phyloP scores from a whole-genome alignment of 176 grass and related monocot genomes.

The Oryza officinalis region DNA sequence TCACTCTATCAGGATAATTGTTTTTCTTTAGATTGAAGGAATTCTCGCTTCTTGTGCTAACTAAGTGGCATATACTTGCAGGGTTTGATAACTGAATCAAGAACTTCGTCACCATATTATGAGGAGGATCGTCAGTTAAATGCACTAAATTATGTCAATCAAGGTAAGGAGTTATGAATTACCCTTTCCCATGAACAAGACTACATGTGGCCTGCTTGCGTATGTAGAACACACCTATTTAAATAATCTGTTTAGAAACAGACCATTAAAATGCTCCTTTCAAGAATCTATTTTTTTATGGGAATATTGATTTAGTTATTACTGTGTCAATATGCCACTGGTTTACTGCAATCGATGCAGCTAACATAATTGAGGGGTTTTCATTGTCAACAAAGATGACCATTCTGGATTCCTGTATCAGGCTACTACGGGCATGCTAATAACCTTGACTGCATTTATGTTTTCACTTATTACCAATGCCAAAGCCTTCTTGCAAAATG shows the following conservation, averaged over 20 bases:
- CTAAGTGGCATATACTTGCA: conserved; percentile 22
- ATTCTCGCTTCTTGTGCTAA: background rate
- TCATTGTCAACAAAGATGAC: background rate
- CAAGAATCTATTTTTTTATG: background rate
- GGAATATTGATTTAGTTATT: background rate
- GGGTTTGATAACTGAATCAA: conserved; percentile 37
- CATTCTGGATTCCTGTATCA: background rate
- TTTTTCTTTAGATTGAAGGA: background rate
- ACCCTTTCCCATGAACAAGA: background rate
- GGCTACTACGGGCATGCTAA: background rate
- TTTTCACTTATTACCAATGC: background rate
- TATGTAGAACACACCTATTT: background rate
- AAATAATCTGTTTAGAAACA: background rate
- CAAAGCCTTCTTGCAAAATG: background rate
- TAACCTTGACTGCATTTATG: background rate
- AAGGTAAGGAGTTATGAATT: conserved; percentile 41
- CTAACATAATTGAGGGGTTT: background rate
- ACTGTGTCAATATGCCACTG: background rate
- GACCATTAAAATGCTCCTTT: background rate
- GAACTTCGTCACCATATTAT: conserved; percentile 46
- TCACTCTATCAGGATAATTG: background rate
- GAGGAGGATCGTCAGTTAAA: conserved; percentile 41
- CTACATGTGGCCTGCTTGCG: background rate
- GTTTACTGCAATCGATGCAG: background rate
- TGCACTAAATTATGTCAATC: conserved; percentile 37